Evolutionary conservation across 2,329 filamentous ascomycete species (phyloP).

Genomic region (Penicillium sp.): DNA sequence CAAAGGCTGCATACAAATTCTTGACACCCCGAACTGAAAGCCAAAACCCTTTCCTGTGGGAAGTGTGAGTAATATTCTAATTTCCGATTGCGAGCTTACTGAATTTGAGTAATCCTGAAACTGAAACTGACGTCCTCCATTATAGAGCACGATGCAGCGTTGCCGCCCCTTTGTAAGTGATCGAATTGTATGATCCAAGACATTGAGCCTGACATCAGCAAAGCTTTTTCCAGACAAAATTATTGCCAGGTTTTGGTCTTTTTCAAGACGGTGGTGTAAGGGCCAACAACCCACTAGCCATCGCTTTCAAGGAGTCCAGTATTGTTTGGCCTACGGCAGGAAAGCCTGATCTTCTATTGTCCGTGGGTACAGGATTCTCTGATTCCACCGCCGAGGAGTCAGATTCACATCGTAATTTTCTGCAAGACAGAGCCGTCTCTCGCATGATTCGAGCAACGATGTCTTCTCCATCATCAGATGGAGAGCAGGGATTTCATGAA

Average conservation of each 20-base stretch:
- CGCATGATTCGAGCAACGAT: conserved; percentile 19
- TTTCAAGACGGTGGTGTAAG: conserved; percentile 27
- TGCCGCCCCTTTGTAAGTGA: conserved; percentile 22
- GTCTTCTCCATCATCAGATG: conserved; percentile 24
- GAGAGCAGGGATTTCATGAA: conserved; percentile 15
- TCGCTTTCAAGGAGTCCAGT: conserved; percentile 19
- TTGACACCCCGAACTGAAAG: neutral
- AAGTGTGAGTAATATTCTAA: conserved; percentile 16
- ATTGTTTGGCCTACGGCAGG: conserved; percentile 20
- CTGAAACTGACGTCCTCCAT: too few species aligned
- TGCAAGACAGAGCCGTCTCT: conserved; percentile 11
- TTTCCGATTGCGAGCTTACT: neutral
- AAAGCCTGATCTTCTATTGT: conserved; percentile 20
- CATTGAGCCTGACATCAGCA: neutral
- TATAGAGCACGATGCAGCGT: conserved; percentile 16
- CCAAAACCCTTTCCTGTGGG: conserved; percentile 14
- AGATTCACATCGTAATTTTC: neutral
- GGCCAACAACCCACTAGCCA: conserved; percentile 25
- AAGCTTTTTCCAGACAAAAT: conserved; percentile 23
- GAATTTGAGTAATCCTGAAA: neutral
- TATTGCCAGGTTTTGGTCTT: conserved; percentile 12
- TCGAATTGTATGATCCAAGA: neutral
- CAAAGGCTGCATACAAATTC: conserved; percentile 12
- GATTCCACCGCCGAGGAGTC: neutral
- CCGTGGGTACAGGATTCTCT: conserved; percentile 21